These are phyloP conservation scores for Cyclotella cryptica DNA, from an alignment of 108 stramenopile species.

Conservation along the genomic window DNA sequence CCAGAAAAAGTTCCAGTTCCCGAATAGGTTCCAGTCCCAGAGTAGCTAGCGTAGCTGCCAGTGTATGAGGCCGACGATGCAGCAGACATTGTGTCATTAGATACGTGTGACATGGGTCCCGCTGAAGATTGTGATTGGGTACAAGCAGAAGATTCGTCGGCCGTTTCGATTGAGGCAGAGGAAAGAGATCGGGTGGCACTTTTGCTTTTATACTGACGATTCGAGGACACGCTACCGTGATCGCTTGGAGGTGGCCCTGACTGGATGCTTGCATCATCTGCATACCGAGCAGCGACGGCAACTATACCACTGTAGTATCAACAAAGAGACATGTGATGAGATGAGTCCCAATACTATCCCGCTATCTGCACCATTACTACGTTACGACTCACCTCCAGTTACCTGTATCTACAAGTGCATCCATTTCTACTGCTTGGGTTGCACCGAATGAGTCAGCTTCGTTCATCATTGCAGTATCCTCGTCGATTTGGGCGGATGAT, in stretches of 20 bases:
- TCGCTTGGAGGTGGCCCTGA: not conserved
- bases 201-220: not conserved
- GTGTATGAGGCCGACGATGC: constrained; percentile 10
- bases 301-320: constrained; percentile 34
- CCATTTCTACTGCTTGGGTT: constrained; percentile 38
- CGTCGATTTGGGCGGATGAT: constrained; percentile 15
- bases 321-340: not conserved
- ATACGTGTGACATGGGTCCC: not conserved
- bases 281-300: constrained; percentile 50
- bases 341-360: too few relatives aligned
- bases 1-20: not conserved
- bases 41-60: not conserved
- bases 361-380: not conserved
- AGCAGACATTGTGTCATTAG: not conserved
- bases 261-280: constrained; percentile 40
- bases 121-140: not conserved
- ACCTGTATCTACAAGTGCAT: constrained; percentile 41
- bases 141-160: constrained; percentile 27
- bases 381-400: constrained; percentile 31
- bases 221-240: not conserved
- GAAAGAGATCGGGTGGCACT: constrained; percentile 16
- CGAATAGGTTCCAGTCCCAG: constrained; percentile 6
- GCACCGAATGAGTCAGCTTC: constrained; percentile 15
- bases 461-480: constrained; percentile 8
- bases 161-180: constrained; percentile 37